phyloP scores from a whole-genome alignment of 352 stramenopile species.

The Globisporangium barbulae region DNA sequence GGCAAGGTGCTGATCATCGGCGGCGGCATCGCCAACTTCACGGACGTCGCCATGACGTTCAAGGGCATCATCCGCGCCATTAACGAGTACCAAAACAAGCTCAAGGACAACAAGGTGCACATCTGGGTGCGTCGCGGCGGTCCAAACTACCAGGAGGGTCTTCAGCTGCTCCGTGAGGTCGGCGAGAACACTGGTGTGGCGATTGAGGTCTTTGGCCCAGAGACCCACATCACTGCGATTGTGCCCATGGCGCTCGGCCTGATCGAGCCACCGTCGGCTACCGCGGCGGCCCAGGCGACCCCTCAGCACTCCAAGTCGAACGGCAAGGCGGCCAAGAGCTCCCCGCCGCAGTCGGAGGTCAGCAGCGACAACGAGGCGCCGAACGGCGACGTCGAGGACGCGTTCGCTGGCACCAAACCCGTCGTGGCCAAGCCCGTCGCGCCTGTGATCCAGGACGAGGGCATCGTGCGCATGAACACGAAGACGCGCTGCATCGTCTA shows the following conservation, averaged over 20 bases:
- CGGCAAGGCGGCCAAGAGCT: conserved; percentile 14
- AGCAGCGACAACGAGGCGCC: conserved; percentile 38
- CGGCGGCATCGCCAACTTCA: conserved; percentile 98
- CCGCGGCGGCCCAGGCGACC: conserved; percentile 14
- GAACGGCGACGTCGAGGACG: conserved; percentile 18
- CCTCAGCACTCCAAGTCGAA: conserved; percentile 24
- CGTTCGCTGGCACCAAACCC: conserved; percentile 27
- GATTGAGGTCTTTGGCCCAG: conserved; percentile 95
- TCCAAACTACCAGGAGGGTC: conserved; percentile 96
- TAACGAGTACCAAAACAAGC: conserved; percentile 89
- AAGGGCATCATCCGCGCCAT: conserved; percentile 96
- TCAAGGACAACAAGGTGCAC: conserved; percentile 87
- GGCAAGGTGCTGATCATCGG: conserved; percentile 97
- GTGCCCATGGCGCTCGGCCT: conserved; percentile 93
- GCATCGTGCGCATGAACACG: conserved; percentile 83
- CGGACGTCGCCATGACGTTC: conserved; percentile 96
- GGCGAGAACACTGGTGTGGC: conserved; percentile 87
- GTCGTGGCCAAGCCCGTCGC: conserved; percentile 21
- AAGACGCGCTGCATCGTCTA: conserved; percentile 94
- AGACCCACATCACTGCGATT: conserved; percentile 95
- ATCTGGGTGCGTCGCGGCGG: conserved; percentile 96
- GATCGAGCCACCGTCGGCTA: conserved; percentile 46
- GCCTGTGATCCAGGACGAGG: conserved; percentile 76
- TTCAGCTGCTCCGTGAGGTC: conserved; percentile 91
- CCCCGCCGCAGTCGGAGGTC: conserved; percentile 8